Evolutionary conservation across 1,284 basidiomycete species (phyloP).

Genomic region (Xerocomus nothofagi): DNA sequence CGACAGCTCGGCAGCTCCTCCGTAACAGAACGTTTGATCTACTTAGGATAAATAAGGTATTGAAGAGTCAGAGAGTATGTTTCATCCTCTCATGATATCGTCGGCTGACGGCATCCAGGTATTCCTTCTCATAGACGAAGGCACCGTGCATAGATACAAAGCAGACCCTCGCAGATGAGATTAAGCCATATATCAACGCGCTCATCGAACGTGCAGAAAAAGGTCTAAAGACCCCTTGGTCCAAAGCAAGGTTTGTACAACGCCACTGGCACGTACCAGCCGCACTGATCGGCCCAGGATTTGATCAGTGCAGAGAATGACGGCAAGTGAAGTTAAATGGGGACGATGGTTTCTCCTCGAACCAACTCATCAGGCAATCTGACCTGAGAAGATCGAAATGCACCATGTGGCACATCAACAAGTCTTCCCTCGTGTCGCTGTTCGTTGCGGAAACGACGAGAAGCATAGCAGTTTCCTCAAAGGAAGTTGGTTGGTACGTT

Average conservation of each 20-base stretch:
- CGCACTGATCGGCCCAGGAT: neutral
- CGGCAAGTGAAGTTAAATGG: neutral
- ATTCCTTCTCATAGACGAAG: constrained; percentile 68
- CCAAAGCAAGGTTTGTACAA: constrained; percentile 52
- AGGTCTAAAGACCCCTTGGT: constrained; percentile 54
- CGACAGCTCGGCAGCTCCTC: constrained; percentile 67
- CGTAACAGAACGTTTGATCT: constrained; percentile 68
- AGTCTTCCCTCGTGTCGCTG: neutral
- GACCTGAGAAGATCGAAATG: neutral
- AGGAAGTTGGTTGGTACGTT: neutral
- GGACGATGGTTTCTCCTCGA: neutral
- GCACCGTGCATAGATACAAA: constrained; percentile 67
- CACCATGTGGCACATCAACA: neutral
- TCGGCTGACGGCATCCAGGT: constrained; percentile 44
- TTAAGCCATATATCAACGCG: constrained; percentile 75
- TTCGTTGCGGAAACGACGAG: neutral
- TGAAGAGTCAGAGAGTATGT: constrained; percentile 62
- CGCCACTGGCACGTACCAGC: neutral
- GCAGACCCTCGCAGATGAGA: constrained; percentile 69
- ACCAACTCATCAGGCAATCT: neutral
- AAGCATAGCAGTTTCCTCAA: neutral
- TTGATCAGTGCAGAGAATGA: neutral
- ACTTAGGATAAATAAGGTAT: constrained; percentile 62
- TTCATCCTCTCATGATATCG: neutral
- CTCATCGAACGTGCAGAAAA: constrained; percentile 69